A percentile compares a stretch with the other conserved stretches of the same genome.
Evolutionary conservation across 352 stramenopile species (phyloP).

Genomic region (Pythium aquatile): DNA sequence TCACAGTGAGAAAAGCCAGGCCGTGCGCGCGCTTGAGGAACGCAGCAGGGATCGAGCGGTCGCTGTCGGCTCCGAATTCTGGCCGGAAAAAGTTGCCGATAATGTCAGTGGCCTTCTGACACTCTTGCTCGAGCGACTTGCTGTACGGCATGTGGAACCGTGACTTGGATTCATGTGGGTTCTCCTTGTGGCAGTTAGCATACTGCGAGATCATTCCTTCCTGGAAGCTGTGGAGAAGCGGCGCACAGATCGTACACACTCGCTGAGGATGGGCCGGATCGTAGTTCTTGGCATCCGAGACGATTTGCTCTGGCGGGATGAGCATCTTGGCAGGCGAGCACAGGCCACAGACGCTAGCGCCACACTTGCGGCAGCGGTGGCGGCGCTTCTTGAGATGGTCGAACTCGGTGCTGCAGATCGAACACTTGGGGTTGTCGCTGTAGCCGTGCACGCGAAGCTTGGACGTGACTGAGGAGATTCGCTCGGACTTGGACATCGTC

Average conservation of each 20-base stretch:
- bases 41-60: constrained; percentile 74
- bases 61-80: constrained; percentile 61
- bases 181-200: constrained; percentile 83
- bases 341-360: constrained; percentile 57
- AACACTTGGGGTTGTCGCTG: constrained; percentile 58
- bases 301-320: constrained; percentile 66
- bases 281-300: constrained; percentile 54
- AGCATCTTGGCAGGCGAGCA: constrained; percentile 77
- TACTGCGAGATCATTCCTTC: constrained; percentile 65
- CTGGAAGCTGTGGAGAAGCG: constrained; percentile 73
- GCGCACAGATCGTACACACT: constrained; percentile 80
- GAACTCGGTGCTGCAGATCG: constrained; percentile 77
- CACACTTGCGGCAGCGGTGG: constrained; percentile 77
- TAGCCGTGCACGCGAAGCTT: constrained; percentile 41
- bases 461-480: constrained; percentile 26
- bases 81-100: constrained; percentile 81
- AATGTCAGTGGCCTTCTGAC: constrained; percentile 71
- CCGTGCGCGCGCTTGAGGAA: constrained; percentile 83
- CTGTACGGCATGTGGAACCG: constrained; percentile 74
- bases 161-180: constrained; percentile 68
- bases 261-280: constrained; percentile 71
- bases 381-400: constrained; percentile 67
- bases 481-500: constrained; percentile 12
- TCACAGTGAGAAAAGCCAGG: constrained; percentile 82
- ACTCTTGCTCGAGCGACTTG: constrained; percentile 74